Base-by-base conservation (phyloP, 495 filamentous ascomycete species). In the Penicillium lagena region DNA sequence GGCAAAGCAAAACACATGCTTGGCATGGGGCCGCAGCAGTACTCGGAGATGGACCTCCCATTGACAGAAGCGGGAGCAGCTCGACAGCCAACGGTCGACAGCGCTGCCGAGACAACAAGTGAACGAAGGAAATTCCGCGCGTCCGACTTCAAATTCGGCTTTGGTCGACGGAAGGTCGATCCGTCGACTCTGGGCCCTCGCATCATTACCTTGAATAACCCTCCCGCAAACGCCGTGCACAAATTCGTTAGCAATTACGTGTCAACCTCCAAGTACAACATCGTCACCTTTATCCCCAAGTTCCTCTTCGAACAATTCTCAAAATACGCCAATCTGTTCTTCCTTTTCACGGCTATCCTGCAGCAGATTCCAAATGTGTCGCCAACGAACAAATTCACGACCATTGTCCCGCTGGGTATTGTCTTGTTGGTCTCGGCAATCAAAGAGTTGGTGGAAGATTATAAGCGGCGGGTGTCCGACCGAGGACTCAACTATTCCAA, bases 261-360 rank as follows among this genome's bases (percentile, higher is more conserved):
- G 37, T 96, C 91, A 7, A 99, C 94, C 2, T 84, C 94, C 52
- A 99, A 99, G 62, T 99, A 99, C 77, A 99, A 97, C 63, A 55
- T 90, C 57, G 75, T 86, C 40, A 96, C 89, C n/a, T 97, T 97
- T 64, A 56, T 96, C 27, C 91, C 93, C 38, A 99, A 99, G 66
- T 99, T 99, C 71, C 72, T 99, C 14, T 94, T 90, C 67, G 94
- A 99, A 59, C 94, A 99, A 66, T 99, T 99, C 72, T 95, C 89
- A 39, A 99, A 96, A 70, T 96, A 95, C 68, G 94, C 93, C 68
- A 99, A 99, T 62, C 62, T 99, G 51, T 99, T 99, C 75, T 99
- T 99, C 83, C 81, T 99, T 58, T 96, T 99, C 66, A 99, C 94
- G 29, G 91, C 94, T 3, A 83, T 81, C 6, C 66, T 99, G 29